Conservation (phyloP, 2,329 filamentous ascomycete species). For the Graphilbum sp. region DNA sequence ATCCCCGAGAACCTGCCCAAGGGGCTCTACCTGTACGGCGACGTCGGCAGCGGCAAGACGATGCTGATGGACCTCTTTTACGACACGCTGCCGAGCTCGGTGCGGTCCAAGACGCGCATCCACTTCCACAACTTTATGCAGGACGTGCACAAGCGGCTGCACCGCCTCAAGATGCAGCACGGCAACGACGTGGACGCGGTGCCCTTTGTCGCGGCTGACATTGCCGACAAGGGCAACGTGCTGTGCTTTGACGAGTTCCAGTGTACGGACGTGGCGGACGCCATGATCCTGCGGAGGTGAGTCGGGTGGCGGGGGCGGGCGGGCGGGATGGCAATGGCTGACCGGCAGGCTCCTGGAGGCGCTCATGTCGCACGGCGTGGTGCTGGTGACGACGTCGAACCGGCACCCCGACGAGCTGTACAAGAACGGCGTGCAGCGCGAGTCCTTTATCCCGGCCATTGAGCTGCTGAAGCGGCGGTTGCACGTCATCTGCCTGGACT, state of each 20-base stretch:
- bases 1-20: constrained; percentile 66
- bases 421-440: constrained; percentile 92
- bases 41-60: constrained; percentile 94
- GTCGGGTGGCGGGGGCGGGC: constrained; percentile 1
- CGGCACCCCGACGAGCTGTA: constrained; percentile 93
- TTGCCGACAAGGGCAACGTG: constrained; percentile 70
- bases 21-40: constrained; percentile 87
- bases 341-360: constrained; percentile 55
- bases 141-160: constrained; percentile 79
- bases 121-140: constrained; percentile 99
- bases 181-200: constrained; percentile 82
- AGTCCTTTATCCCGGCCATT: constrained; percentile 91
- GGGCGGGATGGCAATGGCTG: background rate
- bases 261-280: constrained; percentile 94
- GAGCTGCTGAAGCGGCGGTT: constrained; percentile 73
- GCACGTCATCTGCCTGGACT: constrained; percentile 86
- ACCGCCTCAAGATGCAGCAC: constrained; percentile 76
- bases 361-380: constrained; percentile 92
- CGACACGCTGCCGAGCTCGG: constrained; percentile 69
- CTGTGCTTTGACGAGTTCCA: constrained; percentile 98
- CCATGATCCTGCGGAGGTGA: constrained; percentile 81
- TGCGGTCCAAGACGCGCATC: constrained; percentile 74
- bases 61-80: constrained; percentile 99
- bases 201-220: constrained; percentile 86
- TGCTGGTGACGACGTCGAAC: constrained; percentile 91